Percentiles rank a stretch among this genome's conserved stretches.
Evolutionary conservation across 768 basidiomycete species (phyloP).

Genomic region (Pleurotus djamor): DNA sequence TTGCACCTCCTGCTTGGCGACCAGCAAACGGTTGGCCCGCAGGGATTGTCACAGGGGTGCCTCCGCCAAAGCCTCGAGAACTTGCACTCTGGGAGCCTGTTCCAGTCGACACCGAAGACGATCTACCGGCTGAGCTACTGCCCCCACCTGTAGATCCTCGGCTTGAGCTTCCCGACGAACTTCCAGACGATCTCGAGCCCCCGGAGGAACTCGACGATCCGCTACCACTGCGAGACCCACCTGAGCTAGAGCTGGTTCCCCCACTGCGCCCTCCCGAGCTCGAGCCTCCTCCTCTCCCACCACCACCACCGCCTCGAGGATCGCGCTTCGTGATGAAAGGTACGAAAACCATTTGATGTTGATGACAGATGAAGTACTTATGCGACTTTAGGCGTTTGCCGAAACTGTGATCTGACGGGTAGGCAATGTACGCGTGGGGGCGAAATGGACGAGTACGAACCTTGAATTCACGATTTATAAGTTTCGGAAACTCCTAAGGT

Average conservation of each 20-base stretch:
- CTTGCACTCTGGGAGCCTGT: slow-evolving; percentile 13
- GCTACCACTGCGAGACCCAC: background rate
- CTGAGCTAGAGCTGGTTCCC: too few relatives aligned
- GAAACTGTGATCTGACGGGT: too few relatives aligned
- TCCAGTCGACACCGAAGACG: slow-evolving; percentile 10
- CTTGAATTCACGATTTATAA: too few relatives aligned
- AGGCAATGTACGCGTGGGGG: too few relatives aligned
- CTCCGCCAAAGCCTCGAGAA: slow-evolving; percentile 18
- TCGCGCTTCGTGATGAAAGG: slow-evolving; percentile 19
- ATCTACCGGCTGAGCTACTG: slow-evolving; percentile 1
- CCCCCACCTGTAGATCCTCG: slow-evolving; percentile 10
- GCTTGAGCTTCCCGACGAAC: slow-evolving; percentile 4
- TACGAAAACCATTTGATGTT: slow-evolving; percentile 16
- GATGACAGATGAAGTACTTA: too few relatives aligned
- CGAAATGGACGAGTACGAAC: too few relatives aligned
- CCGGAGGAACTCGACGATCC: background rate
- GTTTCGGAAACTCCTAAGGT: too few relatives aligned
- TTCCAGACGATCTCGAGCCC: slow-evolving; percentile 7
- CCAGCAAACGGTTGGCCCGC: slow-evolving; percentile 35
- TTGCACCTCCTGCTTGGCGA: slow-evolving; percentile 43
- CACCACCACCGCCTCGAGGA: slow-evolving; percentile 11
- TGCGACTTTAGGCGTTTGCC: too few relatives aligned
- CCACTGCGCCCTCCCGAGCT: slow-evolving; percentile 11
- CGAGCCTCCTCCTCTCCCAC: slow-evolving; percentile 31
- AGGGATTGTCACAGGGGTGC: slow-evolving; percentile 27